Base-by-base conservation (phyloP, 148 eudicot genomes). In the Beta vulgaris region DNA sequence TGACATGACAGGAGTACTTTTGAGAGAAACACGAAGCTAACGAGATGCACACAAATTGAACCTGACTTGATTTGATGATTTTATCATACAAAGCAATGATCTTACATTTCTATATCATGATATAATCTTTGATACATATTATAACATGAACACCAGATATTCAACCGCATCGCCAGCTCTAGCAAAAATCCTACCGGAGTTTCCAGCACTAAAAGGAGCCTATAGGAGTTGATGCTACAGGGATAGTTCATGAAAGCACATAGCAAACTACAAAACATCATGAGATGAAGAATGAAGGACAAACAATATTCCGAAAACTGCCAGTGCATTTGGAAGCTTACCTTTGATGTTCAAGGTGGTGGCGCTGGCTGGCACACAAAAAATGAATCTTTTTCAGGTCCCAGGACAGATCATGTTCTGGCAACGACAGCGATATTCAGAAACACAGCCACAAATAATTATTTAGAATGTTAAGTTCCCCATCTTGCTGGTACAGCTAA, bases 401-500 rank as follows among this genome's bases (percentile, higher is more conserved):
- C 77, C 72, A 19, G 43, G 78, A 75, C 79, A 80, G 59, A 46
- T 28, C 68, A 81, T 76, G 61, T 61, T 74, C 78, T 76, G 79
- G 79, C 83, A 71, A 42, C 68, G 79, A 80, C 49, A 62, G 61
- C 76, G 63, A 76, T 42, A 36, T 76, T 68, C 73, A 28, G 55
- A 72, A 65, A 60, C 69, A 55, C 16, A 63, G 68, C 71, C 77
- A 78, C 73, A 62, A 36, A 58, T 73, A 32, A 53, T 40, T 28
- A 42, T 42, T 16, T 34, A 26, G 65, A 57, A 68, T 31, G 51
- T 31, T 61, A 46, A 18, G 28, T 72, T 49, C 7, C 46, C 40
- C 62, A 29, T 60, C 70, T 40, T 53, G 28, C 48, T 60, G 54
- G 71, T 71, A 62, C 69, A 44, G 75, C 82, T 68, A 67, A 36